A percentile compares a stretch with the other conserved stretches of the same genome.
phyloP scores from a whole-genome alignment of 495 filamentous ascomycete genomes.

The Lentithecium fluviatile region DNA sequence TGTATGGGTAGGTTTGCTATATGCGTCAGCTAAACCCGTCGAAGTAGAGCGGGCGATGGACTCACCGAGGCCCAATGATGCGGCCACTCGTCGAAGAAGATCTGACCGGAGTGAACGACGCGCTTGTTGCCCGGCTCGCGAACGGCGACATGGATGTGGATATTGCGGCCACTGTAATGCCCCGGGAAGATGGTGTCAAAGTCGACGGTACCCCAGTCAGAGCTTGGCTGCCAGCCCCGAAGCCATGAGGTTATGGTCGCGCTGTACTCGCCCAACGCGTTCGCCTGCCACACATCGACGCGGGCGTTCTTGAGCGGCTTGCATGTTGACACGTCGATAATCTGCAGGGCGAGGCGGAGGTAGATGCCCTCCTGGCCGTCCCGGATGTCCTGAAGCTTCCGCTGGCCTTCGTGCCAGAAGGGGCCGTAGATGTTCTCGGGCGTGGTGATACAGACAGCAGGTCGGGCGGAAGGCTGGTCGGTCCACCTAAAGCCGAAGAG shows the following conservation, averaged over 20 bases:
- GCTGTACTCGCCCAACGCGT: constrained; percentile 5
- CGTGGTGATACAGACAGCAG: constrained; percentile 9
- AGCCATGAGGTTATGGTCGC: not conserved
- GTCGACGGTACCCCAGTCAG: constrained; percentile 9
- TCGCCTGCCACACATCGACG: constrained; percentile 17
- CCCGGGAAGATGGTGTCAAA: constrained; percentile 22
- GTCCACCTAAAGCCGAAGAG: constrained; percentile 7
- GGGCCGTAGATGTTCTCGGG: constrained; percentile 17
- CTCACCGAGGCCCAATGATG: not conserved
- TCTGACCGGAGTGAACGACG: constrained; percentile 4
- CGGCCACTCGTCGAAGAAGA: constrained; percentile 17
- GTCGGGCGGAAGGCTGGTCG: not conserved
- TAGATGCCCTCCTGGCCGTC: not conserved
- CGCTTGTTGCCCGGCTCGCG: not conserved
- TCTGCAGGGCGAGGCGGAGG: constrained; percentile 12
- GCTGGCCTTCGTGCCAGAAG: constrained; percentile 10
- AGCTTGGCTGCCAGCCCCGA: constrained; percentile 9
- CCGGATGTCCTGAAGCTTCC: constrained; percentile 1
- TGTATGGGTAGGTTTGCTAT: not conserved
- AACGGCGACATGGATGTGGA: constrained; percentile 12
- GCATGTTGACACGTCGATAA: constrained; percentile 13
- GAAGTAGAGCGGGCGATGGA: not conserved
- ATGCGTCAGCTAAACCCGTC: not conserved
- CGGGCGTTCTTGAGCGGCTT: constrained; percentile 1
- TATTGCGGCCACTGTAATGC: constrained; percentile 8